Evolutionary conservation across 306 rosid species (phyloP).

Genomic region (Castanea mollissima): DNA sequence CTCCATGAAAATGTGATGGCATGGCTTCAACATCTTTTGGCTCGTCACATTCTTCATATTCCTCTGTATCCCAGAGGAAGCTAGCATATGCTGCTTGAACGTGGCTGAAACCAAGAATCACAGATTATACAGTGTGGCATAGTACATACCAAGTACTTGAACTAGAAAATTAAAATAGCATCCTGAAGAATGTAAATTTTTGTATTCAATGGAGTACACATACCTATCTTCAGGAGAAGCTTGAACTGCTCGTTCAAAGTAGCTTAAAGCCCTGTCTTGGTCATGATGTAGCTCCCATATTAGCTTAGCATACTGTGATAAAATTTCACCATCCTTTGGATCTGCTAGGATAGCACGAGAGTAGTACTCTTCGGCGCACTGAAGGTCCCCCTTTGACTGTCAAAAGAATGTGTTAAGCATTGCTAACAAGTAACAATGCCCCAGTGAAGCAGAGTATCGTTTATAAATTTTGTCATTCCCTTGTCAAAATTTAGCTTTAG

Average conservation of each 20-base stretch:
- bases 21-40: slow-evolving; percentile 12
- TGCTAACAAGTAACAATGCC: not conserved
- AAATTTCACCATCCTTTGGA: slow-evolving; percentile 67
- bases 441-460: not conserved
- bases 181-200: not conserved
- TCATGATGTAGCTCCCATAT: slow-evolving; percentile 79
- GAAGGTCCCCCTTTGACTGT: slow-evolving; percentile 63
- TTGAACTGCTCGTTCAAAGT: slow-evolving; percentile 70
- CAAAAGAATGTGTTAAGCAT: not conserved
- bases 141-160: not conserved
- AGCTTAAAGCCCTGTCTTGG: slow-evolving; percentile 59
- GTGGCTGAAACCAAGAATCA: slow-evolving; percentile 49
- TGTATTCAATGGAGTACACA: not conserved
- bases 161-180: not conserved
- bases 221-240: slow-evolving; percentile 87
- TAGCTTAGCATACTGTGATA: slow-evolving; percentile 74
- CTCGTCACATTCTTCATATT: slow-evolving; percentile 19
- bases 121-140: slow-evolving; percentile 11
- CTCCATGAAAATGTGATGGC: slow-evolving; percentile 30
- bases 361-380: slow-evolving; percentile 63
- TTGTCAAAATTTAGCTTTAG: not conserved
- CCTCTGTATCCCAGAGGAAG: slow-evolving; percentile 87
- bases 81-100: slow-evolving; percentile 86
- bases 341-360: slow-evolving; percentile 77
- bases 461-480: not conserved